These are phyloP conservation scores for Eutrema japonicum DNA, from an alignment of 345 rosid species.

Conservation along the genomic window DNA sequence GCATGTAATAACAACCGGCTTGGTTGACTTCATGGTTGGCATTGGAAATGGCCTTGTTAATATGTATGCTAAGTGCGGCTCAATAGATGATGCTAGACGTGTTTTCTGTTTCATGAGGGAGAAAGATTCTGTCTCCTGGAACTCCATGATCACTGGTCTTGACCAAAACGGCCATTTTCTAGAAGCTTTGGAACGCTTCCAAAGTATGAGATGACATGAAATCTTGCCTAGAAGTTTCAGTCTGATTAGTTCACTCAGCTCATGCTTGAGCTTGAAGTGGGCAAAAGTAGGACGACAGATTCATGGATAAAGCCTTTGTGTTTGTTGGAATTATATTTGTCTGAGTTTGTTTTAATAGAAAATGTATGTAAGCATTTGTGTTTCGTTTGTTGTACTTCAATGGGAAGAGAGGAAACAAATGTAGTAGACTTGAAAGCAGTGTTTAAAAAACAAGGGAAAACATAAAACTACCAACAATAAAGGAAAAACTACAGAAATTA, in stretches of 20 bases:
- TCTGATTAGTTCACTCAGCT: constrained; percentile 79
- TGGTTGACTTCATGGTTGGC: constrained; percentile 52
- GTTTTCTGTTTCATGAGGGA: constrained; percentile 62
- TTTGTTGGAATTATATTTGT: no score
- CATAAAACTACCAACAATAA: no score
- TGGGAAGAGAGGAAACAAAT: no score
- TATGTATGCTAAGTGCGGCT: constrained; percentile 87
- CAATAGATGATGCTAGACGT: constrained; percentile 58
- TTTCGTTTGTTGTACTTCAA: no score
- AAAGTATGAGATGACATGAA: constrained; percentile 60
- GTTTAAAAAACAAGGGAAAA: no score
- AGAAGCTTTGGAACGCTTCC: constrained; percentile 61
- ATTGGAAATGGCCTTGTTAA: constrained; percentile 83
- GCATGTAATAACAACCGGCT: constrained; percentile 59
- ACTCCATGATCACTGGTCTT: constrained; percentile 84
- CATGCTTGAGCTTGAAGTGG: constrained; percentile 82
- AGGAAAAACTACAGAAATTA: no score
- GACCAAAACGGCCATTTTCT: constrained; percentile 74
- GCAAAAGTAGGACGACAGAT: constrained; percentile 63
- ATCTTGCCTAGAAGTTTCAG: constrained; percentile 63
- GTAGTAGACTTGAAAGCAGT: no score
- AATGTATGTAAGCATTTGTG: no score
- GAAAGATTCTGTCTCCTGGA: constrained; percentile 90
- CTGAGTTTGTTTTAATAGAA: no score
- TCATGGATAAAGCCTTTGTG: constrained; percentile 59